phyloP scores from a whole-genome alignment of 208 protist genomes.

The Leishmania turanica region DNA sequence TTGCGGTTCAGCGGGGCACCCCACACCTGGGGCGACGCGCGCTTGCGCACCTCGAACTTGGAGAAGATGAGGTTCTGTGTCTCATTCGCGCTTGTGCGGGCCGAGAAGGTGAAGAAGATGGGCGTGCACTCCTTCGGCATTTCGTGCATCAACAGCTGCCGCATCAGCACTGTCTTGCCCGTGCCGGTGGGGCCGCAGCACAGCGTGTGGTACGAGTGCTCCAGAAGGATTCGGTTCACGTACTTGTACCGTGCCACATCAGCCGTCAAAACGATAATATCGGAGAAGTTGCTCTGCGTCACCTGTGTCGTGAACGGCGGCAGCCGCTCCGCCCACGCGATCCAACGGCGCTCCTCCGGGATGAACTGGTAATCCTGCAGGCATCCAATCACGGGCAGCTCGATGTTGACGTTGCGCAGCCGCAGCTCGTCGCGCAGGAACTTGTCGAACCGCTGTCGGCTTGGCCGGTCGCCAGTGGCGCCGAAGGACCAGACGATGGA shows the following conservation, averaged over 20 bases:
- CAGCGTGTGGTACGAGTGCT: slow-evolving; percentile 93
- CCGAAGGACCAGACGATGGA: slow-evolving; percentile 97
- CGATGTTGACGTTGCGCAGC: slow-evolving; percentile 62
- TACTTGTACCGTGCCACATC: slow-evolving; percentile 97
- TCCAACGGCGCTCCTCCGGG: slow-evolving; percentile 88
- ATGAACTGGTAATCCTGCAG: slow-evolving; percentile 97
- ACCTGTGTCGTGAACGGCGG: slow-evolving; percentile 85
- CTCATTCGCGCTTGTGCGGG: slow-evolving; percentile 97
- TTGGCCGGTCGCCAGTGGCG: slow-evolving; percentile 91
- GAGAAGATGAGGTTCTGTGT: slow-evolving; percentile 98
- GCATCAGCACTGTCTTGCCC: slow-evolving; percentile 97
- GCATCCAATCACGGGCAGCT: slow-evolving; percentile 90
- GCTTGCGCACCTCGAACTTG: slow-evolving; percentile 96
- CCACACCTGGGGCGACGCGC: slow-evolving; percentile 94
- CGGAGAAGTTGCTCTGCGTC: slow-evolving; percentile 88
- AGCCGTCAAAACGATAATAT: slow-evolving; percentile 98
- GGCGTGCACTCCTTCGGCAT: slow-evolving; percentile 96
- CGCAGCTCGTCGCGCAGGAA: slow-evolving; percentile 90
- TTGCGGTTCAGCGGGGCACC: slow-evolving; percentile 97
- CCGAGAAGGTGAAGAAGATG: slow-evolving; percentile 98
- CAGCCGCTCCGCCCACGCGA: slow-evolving; percentile 94
- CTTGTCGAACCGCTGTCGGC: slow-evolving; percentile 93
- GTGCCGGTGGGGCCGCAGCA: slow-evolving; percentile 98
- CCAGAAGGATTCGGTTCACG: slow-evolving; percentile 92
- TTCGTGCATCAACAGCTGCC: slow-evolving; percentile 94